Base-by-base conservation (phyloP, 352 stramenopile genomes). In the Globisporangium rhizosaccharum region DNA sequence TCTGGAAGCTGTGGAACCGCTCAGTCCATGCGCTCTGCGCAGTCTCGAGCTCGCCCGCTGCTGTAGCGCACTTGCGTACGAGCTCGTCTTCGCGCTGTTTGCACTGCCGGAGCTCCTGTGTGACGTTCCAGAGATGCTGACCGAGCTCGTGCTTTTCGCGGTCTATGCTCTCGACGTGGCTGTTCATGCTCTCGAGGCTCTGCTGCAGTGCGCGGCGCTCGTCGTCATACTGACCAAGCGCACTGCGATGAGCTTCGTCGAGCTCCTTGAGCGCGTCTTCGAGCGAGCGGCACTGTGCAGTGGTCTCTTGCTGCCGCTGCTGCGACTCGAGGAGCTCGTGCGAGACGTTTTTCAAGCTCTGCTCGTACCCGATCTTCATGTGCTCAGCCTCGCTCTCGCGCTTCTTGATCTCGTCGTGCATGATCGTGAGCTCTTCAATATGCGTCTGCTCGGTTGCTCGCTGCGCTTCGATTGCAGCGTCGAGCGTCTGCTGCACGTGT, bases 401-500 rank as follows among this genome's bases (percentile, higher is more conserved):
- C n/a, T 73, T 65, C 46, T 75, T 72, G 0, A 87, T 69, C 51
- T 88, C 76, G 14, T 84, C 62, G 20, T 91, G 75, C 71, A 89
- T 73, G 26, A 87, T 67, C n/a, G 61, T 70, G 17, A 87, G 56
- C 48, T 87, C 76, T 33, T 84, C 72, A 2, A 75, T 56, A 39
- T 87, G 79, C 9, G 59, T 76, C 7, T 52, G 62, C 20, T 75
- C 64, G 8, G 56, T 68, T 28, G 74, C 61, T 44, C 71, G 61
- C 10, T 76, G 55, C 2, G 74, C 66, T 0, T 73, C 53, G 9
- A 76, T 60, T 6, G 71, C 45, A 15, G 60, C 25, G 0, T 82
- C 66, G 7, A 88, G 53, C 9, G 78, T 67, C 56, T 82, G 60
- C 0, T 67, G 72, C 2, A 68, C 61, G 20, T 71, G 68, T 0